Percentiles rank a stretch among this genome's conserved stretches.
phyloP scores from a whole-genome alignment of 345 rosid genomes.

The Draba incana region DNA sequence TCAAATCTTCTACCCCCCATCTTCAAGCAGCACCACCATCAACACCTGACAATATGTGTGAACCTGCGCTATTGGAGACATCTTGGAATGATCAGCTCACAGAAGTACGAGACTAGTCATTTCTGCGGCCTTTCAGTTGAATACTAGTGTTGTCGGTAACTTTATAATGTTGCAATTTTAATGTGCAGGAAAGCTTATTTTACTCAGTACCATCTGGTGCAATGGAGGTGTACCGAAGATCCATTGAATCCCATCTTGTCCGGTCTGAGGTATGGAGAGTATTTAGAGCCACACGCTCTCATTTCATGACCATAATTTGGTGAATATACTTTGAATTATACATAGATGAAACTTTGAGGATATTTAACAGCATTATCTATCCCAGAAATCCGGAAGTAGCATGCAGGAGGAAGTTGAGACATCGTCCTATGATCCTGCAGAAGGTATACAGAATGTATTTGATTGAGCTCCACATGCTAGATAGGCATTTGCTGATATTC shows the following conservation, averaged over 20 bases:
- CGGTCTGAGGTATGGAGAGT: constrained; percentile 36
- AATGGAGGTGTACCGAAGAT: constrained; percentile 69
- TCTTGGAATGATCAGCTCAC: constrained; percentile 76
- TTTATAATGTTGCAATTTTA: constrained; percentile 22
- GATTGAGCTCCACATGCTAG: constrained; percentile 25
- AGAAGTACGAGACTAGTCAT: constrained; percentile 59
- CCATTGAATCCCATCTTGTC: constrained; percentile 72
- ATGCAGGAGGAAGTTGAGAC: constrained; percentile 87
- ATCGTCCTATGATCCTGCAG: constrained; percentile 59
- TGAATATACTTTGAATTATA: background rate
- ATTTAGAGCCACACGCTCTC: constrained; percentile 20
- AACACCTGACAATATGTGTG: constrained; percentile 65
- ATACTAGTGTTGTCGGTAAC: constrained; percentile 13
- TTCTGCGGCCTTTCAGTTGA: constrained; percentile 26
- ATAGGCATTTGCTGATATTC: background rate
- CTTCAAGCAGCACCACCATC: constrained; percentile 62
- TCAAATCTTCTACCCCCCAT: constrained; percentile 48
- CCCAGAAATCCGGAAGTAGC: constrained; percentile 72
- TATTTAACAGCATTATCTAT: constrained; percentile 27
- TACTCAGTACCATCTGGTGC: constrained; percentile 82
- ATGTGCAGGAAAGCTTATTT: constrained; percentile 89
- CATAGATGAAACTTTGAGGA: background rate
- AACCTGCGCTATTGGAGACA: constrained; percentile 51
- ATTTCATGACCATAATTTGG: constrained; percentile 8
- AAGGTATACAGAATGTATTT: constrained; percentile 58